Base-by-base conservation (phyloP, 371 early-diverging fungal genomes). In the Apophysomyces trapeziformis region DNA sequence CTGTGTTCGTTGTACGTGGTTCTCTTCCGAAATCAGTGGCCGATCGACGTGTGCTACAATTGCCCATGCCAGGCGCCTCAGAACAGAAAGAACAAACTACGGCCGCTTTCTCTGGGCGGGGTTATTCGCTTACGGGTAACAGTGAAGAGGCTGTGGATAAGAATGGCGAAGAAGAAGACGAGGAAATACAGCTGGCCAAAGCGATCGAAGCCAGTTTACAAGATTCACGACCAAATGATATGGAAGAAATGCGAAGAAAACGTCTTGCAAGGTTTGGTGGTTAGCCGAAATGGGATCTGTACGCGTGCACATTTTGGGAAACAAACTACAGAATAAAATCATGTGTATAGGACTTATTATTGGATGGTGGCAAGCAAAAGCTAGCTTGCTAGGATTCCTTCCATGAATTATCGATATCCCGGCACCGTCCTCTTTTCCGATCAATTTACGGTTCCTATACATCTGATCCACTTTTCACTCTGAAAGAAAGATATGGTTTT, bases 171-270 rank as follows among this genome's bases (percentile, higher is more conserved):
- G 65, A 69, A 1, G 74, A 71, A 0, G 76, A 72, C 60, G 79
- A 76, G 44, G 73, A 76, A 38, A 41, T 60, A 7, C 60, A 65
- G 18, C 45, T 79, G 41, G 71, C 73, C 11, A 72, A 61, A 64
- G 79, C 79, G 0, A 79, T 79, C 58, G 69, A 74, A 60, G 71
- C 69, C 4, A 79, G 79, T 61, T 47, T 77, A 47, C 69, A 77
- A 41, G 60, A 64, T 14, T 63, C 36, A 47, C 38, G 32, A 7
- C 38, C 38, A 21, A 46, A 69, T 37, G 65, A 68, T 58, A 66
- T 74, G 64, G 76, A 76, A 37, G 76, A 79, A 60, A 70, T 79
- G 11, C 66, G 79, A 64, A 63, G 60, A 41, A 76, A 69, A 59
- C 66, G 79, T 46, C 61, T 76, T 16, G 80, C 74, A 44, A 66